Conservation (phyloP, 352 stramenopile genomes). For the Aphanomyces invadans region DNA sequence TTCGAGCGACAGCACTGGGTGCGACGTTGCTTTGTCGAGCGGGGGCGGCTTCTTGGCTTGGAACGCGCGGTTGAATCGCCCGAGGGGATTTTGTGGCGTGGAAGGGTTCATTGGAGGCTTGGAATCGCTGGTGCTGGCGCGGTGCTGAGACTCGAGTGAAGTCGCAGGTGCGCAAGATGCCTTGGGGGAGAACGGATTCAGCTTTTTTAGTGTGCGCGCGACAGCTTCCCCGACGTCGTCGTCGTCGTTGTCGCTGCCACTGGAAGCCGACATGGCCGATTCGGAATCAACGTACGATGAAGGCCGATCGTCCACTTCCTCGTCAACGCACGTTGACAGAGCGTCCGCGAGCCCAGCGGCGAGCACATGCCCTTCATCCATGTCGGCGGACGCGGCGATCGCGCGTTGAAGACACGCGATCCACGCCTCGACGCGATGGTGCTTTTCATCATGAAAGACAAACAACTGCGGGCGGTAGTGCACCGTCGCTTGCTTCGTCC, state of each 20-base stretch:
- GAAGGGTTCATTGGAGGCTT: not conserved
- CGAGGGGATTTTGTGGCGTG: not conserved
- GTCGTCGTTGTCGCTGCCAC: constrained; percentile 49
- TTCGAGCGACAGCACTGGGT: not conserved
- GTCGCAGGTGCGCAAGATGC: not conserved
- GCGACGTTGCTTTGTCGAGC: not conserved
- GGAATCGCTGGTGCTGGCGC: no score
- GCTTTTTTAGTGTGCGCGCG: constrained; percentile 27
- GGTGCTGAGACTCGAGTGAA: not conserved
- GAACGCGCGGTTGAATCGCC: constrained; percentile 7
- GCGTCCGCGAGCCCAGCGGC: constrained; percentile 28
- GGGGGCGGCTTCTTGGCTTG: not conserved
- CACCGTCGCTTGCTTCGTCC: constrained; percentile 60
- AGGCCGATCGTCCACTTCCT: constrained; percentile 1
- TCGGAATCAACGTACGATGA: not conserved
- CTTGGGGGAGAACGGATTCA: constrained; percentile 23
- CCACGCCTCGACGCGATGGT: constrained; percentile 58
- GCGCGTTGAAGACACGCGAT: constrained; percentile 67
- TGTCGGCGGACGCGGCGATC: constrained; percentile 36
- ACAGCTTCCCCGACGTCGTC: constrained; percentile 31
- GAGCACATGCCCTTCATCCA: constrained; percentile 32
- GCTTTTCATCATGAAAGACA: constrained; percentile 64
- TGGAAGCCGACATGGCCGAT: constrained; percentile 43
- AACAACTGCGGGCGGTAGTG: constrained; percentile 54
- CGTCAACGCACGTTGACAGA: constrained; percentile 13